Evolutionary conservation across 257 asterid genomes (phyloP).

Genomic region (Solanum megistacrolobum): DNA sequence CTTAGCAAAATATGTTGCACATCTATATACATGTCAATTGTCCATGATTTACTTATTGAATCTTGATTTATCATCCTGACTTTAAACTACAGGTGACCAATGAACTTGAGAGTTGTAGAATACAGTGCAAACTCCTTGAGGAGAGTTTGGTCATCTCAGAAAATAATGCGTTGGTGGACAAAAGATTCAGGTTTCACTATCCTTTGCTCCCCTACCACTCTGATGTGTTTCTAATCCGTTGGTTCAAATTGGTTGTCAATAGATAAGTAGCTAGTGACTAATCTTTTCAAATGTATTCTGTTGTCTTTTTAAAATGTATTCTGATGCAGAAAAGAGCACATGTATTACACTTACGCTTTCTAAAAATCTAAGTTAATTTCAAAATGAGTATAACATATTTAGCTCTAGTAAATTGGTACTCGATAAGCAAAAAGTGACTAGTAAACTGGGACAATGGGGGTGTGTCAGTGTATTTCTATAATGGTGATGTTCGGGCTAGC

Average conservation of each 20-base stretch:
- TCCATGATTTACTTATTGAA: not conserved
- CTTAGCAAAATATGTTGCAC: not conserved
- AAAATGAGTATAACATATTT: not conserved
- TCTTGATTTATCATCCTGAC: constrained; percentile 1
- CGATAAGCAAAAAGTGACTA: not conserved
- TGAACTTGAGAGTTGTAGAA: constrained; percentile 47
- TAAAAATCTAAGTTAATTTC: not conserved
- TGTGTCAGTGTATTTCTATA: not conserved
- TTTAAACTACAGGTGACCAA: constrained; percentile 33
- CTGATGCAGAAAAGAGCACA: not conserved
- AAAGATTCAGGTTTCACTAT: constrained; percentile 36
- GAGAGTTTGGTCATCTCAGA: constrained; percentile 23
- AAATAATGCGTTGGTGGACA: constrained; percentile 21
- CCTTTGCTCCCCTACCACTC: not conserved
- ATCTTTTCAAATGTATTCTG: not conserved
- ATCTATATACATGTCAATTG: not conserved
- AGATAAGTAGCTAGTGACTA: not conserved
- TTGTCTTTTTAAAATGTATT: not conserved
- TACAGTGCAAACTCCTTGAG: constrained; percentile 34
- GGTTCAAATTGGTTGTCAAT: not conserved
- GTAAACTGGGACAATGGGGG: not conserved
- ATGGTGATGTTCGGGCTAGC: not conserved
- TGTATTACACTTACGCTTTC: not conserved
- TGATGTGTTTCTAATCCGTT: not conserved
- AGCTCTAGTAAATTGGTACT: not conserved